Percentiles rank a stretch among this genome's conserved stretches.
Conservation (phyloP, 2,329 filamentous ascomycete species). For the Tolypocladium capitatum region DNA sequence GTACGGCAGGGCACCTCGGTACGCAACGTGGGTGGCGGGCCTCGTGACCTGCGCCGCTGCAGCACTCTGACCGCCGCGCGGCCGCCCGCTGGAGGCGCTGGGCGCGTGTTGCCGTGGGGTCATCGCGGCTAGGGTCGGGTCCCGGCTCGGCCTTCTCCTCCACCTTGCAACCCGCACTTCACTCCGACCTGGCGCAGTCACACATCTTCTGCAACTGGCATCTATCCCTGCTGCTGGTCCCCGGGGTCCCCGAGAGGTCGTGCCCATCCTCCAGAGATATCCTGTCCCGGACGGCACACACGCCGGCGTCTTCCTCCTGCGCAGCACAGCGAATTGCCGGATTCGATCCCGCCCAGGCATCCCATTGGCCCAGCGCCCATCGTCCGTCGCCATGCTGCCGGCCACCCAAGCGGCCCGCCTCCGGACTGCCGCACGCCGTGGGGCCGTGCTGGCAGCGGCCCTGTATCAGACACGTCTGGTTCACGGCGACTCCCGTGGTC, state of each 20-base stretch:
- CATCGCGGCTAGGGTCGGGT: conserved; percentile 5
- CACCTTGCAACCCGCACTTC: neutral
- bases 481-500: conserved; percentile 7
- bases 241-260: neutral
- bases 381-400: conserved; percentile 2
- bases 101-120: conserved; percentile 1
- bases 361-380: neutral
- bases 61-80: neutral
- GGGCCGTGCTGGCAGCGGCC: neutral
- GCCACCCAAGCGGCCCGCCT: neutral
- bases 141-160: too few relatives aligned
- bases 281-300: neutral
- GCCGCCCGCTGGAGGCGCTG: neutral
- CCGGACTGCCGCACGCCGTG: neutral
- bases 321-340: neutral
- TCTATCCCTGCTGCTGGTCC: neutral
- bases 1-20: too few relatives aligned
- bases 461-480: conserved; percentile 5
- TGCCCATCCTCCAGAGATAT: neutral
- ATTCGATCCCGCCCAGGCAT: neutral
- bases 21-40: neutral
- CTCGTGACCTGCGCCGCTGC: neutral
- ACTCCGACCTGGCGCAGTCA: neutral
- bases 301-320: neutral
- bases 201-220: neutral